Evolutionary conservation across 1,284 basidiomycete genomes (phyloP).

Genomic region (Moniliophthora roreri): DNA sequence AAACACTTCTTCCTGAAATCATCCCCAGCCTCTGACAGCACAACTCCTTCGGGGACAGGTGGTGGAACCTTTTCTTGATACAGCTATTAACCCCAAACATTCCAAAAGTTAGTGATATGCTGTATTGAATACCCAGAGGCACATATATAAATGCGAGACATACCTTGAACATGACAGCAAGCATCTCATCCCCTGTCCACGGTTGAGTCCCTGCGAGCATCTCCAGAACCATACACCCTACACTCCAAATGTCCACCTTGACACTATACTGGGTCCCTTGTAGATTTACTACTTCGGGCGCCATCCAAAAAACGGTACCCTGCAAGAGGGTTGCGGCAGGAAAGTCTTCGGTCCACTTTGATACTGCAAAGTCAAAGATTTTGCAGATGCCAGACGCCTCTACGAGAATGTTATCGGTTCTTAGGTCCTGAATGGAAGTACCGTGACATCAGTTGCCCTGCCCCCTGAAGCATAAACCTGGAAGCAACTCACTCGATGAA

Average conservation of each 20-base stretch:
- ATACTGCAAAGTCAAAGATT: constrained; percentile 80
- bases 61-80: not conserved
- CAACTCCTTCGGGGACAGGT: constrained; percentile 12
- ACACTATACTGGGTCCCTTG: constrained; percentile 55
- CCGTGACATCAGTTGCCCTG: too few species aligned
- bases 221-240: constrained; percentile 80
- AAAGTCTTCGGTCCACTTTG: constrained; percentile 53
- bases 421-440: constrained; percentile 55
- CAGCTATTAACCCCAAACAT: not conserved
- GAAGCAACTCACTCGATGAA: constrained; percentile 61
- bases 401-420: constrained; percentile 79
- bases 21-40: constrained; percentile 71
- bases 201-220: constrained; percentile 77
- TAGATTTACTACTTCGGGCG: constrained; percentile 59
- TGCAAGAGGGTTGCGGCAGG: constrained; percentile 60
- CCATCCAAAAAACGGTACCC: constrained; percentile 82
- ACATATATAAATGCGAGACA: constrained; percentile 10
- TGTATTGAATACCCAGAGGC: not conserved
- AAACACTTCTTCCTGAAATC: constrained; percentile 92
- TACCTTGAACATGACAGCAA: constrained; percentile 40
- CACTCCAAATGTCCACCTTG: constrained; percentile 78
- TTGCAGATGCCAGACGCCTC: constrained; percentile 73
- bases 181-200: constrained; percentile 46
- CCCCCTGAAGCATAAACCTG: too few species aligned
- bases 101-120: too few species aligned